Base-by-base conservation (phyloP, 202 grass and related monocot species). In the Thinopyrum obtusiflorum region DNA sequence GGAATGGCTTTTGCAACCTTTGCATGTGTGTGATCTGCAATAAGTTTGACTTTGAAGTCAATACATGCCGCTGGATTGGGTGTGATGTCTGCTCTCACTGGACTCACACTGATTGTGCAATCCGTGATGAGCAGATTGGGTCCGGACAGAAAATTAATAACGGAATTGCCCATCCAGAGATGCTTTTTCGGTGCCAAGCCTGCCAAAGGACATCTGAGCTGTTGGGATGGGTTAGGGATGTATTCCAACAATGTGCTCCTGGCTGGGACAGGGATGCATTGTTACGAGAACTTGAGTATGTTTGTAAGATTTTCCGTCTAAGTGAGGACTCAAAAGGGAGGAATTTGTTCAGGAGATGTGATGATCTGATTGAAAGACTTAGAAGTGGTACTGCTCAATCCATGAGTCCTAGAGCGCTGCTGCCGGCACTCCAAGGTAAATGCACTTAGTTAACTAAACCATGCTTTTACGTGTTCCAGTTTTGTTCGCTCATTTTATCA, bases 1-100 rank as follows among this genome's bases (percentile, higher is more conserved):
- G 91, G 82, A 95, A 75, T 3, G 93, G 96, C 1, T 98, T 98
- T 46, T 95, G 96, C 84, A 94, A 91, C 36, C 83, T 92, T n/a
- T 98, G 96, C 57, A 95, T 95, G 95, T 98, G 95, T 26, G 91
- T 98, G 60, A 85, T 98, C 39, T 98, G 93, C 93, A 91, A 42
- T 25, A 92, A 92, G 75, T 98, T 94, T 75, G 93, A 98, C 81
- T 98, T 95, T 60, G 91, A 98, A 36, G 89, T 94, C 28, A 95
- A 98, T 61, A 95, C 93, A 29, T 98, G 93, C 68, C 87, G 89
- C 7, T 95, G 95, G 96, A 91, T 98, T 18, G 96, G 93, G 0
- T 98, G 96, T 77, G 93, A 95, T 82, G 57, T 82, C 78, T 95
- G 93, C 84, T 91, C 93, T 11, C 96, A 98, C 64, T 95, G 96